Base-by-base conservation (phyloP, 2,329 filamentous ascomycete species). In the Chrysoporthe austroafricana region DNA sequence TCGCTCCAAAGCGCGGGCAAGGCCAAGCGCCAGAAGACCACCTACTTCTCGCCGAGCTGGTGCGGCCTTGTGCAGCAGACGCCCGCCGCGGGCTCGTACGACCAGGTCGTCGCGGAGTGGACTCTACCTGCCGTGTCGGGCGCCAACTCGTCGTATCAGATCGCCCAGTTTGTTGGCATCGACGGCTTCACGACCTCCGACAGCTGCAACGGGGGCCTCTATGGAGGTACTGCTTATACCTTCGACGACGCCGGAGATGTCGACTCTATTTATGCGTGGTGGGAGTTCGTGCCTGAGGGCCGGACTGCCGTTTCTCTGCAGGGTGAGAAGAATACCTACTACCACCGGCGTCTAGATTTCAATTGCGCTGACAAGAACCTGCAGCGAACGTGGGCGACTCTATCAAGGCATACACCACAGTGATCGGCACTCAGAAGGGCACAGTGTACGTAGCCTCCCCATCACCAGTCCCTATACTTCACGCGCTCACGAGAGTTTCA, bases 361-460 rank as follows among this genome's bases (percentile, higher is more conserved):
- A 6, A 7, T 6, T n/a, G 18, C 8, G 44, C 44, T 48, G 18
- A n/a, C 5, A n/a, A 48, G 18, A 48, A n/a, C n/a, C 16, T 48
- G 5, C n/a, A 58, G 56, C 56, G 56, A 58, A 16, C 34, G 56
- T 58, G 32, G 56, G 56, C 8, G 56, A 39, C 18, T n/a, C 16
- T 5, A 58, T 58, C 56, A 58, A 21, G 56, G n/a, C 56, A 39
- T 42, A 39, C 13, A n/a, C 36, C 34, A 58, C 56, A 13, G 26
- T 36, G 18, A 39, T 39, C 11, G 56, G 56, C 11, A 13, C 14
- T 8, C 56, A 58, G 36, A 58, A 18, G 34, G 32, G 56, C 1
- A 58, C 56, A 36, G 56, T 39, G 56, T 58, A 39, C 14, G 56
- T n/a, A 39, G 14, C 16, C n/a, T 13, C 1, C 32, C 34, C 1